Evolutionary conservation across 1,284 basidiomycete species (phyloP), one percentile per base, ranked within the genome.

Genomic region (Ustilago trichophora): DNA sequence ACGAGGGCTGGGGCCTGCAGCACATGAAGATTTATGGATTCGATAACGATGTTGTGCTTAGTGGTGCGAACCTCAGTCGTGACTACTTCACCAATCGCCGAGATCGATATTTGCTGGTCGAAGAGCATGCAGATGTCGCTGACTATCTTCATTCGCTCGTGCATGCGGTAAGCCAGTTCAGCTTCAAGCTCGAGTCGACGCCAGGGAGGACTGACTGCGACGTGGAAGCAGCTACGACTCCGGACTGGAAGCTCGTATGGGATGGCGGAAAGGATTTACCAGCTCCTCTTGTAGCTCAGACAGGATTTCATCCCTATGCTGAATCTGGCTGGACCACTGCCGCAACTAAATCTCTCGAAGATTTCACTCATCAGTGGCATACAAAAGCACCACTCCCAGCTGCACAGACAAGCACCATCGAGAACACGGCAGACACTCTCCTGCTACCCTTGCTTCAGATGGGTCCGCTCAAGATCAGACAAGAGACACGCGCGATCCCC

Each of bases 1-100:
- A 98, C 77, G 96, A 99, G 83, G 96, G 94, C 0, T 98, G 92
- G 90, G 95, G 96, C 0, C 91, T 95, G 4, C 97, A 95, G 91
- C 96, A 98, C 81, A 90, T 93, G 19, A 98, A 98, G 83, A 87
- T 95, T 57, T 99, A 99, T 78, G 92, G 92, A 15, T 89, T 87
- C 1, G 96, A 99, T 78, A 89, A 97, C 78, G 88, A 93, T 53
- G 86, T 98, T 32, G 87, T 98, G 80, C 89, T 98, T 66, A 92
- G 88, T 75, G 96, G 95, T 2, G 95, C 95, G n/a, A 99, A 99
- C 80, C 85, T 98, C 40, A 94, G 91, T 75, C 86, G 87, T 48
- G 92, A 93, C 25, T 99, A 99, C 82, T 99, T 98, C 73, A 91
- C 92, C 0, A 88, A 98, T 75, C 88, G 95, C 16, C 91, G 95